Base-by-base conservation (phyloP, 176 grass and related monocot species). In the Chrysopogon serrulatus region DNA sequence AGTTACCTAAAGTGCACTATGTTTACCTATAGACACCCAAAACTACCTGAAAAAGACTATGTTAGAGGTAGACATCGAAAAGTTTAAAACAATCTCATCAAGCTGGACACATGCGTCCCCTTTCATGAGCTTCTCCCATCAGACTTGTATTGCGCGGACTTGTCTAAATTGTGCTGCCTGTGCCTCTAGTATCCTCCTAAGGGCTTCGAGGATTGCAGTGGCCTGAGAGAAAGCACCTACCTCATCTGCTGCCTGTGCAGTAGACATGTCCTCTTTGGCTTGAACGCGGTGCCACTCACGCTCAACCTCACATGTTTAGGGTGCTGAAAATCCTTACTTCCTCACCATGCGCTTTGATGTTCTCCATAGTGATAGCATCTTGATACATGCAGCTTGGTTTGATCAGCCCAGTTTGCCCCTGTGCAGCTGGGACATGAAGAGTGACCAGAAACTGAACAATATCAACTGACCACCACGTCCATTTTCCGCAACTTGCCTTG, bases 281-380 rank as follows among this genome's bases (percentile, higher is more conserved):
- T 87, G 93, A 59, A 94, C 65, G 19, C 93, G 91, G 34, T 92
- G 94, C 67, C 83, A 88, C 73, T 96, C 93, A 1, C 96, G 89
- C 63, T 94, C 87, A 36, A 97, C 94, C 77, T 94, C 90, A 9
- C 84, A 44, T 75, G 7, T n/a, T 69, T 53, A 23, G 92, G 85
- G 9, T 92, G 93, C 65, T 73, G 27, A 26, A n/a, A n/a, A 97
- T 73, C 0, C 19, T 91, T 63, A 97, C 85, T 60, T 87, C 80
- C 66, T 80, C 77, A 45, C 76, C 92, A 1, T 92, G 66, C 63
- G 95, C 21, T 37, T 79, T 67, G 14, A 87, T 74, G 45, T 18
- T 84, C 73, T 83, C 87, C 42, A 68, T n/a, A n/a, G n/a, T n/a
- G n/a, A n/a, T n/a, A n/a, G n/a, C n/a, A n/a, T n/a, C n/a, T n/a